Evolutionary conservation across 208 protist genomes (phyloP), one percentile per base, ranked within the genome.

Genomic region (Acanthamoeba triangularis): DNA sequence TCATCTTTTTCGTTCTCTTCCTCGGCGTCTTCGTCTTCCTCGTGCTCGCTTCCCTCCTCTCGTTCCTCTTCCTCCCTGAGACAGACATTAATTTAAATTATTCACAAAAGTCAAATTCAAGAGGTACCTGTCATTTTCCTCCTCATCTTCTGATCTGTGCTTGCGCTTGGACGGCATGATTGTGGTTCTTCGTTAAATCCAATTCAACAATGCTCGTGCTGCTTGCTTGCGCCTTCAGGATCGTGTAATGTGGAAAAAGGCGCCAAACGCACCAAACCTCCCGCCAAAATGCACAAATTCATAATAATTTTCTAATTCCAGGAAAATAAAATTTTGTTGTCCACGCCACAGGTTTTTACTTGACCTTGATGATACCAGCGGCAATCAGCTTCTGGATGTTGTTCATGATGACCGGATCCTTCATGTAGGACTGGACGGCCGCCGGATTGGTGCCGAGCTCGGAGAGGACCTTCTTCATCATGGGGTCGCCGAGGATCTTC

Each of bases 381-480:
- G 98, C 98, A 84, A 99, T 97, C n/a, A 99, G 98, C 95, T 99
- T 99, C 93, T 99, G 98, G 94, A 99, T 99, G 97, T 99, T 99
- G 13, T 72, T 96, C 7, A 98, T 93, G 93, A 99, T 98, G 44
- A 90, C 95, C 0, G 99, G 99, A 88, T 99, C 98, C 49, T 98
- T 97, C 98, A 99, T 67, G 67, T 98, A 95, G 30, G 37, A 23
- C n/a, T 87, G 78, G 2, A 44, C 63, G 41, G 80, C 74, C 10
- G 59, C 49, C 30, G 93, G 93, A 76, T 95, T 90, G 33, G 54
- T 44, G 30, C 25, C 25, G 20, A 95, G 59, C 52, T 95, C 65
- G 41, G 41, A 65, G 49, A 95, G 93, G 37, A 95, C 82, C 80
- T 91, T 85, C 76, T 80, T 94, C 78, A 95, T 96, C 93, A 95